phyloP scores from a whole-genome alignment of 176 grass and related monocot species.

The Pontederia paniculata region DNA sequence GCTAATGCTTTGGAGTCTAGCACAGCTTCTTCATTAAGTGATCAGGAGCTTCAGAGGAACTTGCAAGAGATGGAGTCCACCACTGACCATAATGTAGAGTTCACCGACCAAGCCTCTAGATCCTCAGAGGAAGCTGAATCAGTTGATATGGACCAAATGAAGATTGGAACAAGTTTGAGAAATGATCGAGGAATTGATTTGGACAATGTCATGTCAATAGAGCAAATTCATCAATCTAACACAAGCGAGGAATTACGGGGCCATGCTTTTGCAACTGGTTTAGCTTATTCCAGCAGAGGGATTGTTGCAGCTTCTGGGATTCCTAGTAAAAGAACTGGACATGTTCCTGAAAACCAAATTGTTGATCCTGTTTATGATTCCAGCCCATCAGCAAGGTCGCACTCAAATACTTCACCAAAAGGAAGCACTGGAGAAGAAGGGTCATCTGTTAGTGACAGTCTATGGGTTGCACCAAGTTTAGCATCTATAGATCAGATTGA shows the following conservation, averaged over 20 bases:
- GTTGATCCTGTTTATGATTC: slow-evolving; percentile 39
- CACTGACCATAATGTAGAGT: slow-evolving; percentile 23
- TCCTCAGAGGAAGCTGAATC: neutral
- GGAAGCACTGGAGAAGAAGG: neutral
- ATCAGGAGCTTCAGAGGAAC: slow-evolving; percentile 36
- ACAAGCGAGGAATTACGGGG: no score
- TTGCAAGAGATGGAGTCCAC: slow-evolving; percentile 17
- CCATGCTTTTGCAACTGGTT: neutral
- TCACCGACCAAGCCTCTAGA: slow-evolving; percentile 26
- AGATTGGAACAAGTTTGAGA: no score
- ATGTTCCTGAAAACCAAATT: slow-evolving; percentile 19
- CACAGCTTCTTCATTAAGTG: slow-evolving; percentile 20
- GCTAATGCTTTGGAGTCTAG: slow-evolving; percentile 30
- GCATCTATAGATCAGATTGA: slow-evolving; percentile 22
- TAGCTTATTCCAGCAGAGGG: neutral
- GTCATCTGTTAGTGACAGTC: slow-evolving; percentile 8
- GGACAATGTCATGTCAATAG: no score
- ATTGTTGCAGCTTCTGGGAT: slow-evolving; percentile 14
- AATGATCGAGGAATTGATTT: no score
- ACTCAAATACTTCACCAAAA: slow-evolving; percentile 20
- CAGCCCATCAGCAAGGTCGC: slow-evolving; percentile 27
- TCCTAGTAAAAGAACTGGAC: slow-evolving; percentile 25
- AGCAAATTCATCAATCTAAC: neutral
- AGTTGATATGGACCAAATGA: neutral
- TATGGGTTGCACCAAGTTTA: slow-evolving; percentile 20